phyloP scores from a whole-genome alignment of 140 eudicot genomes.

The Ambrosia hybrid region DNA sequence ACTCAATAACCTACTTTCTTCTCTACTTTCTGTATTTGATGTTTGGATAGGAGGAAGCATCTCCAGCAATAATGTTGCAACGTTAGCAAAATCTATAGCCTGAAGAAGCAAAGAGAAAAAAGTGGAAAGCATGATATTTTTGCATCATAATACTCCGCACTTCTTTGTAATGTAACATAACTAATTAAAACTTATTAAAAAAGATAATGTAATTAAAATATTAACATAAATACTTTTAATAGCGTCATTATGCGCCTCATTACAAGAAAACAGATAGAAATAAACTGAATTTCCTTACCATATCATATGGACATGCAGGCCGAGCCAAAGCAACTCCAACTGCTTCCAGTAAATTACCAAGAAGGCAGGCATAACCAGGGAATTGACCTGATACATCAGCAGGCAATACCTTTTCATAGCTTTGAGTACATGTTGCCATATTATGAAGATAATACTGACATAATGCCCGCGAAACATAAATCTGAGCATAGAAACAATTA shows the following conservation, averaged over 20 bases:
- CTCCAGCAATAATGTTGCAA: conserved; percentile 82
- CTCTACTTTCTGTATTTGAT: conserved; percentile 49
- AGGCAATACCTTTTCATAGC: conserved; percentile 59
- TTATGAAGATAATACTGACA: conserved; percentile 66
- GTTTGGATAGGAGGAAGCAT: conserved; percentile 72
- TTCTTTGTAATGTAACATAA: not conserved
- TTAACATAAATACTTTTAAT: not conserved
- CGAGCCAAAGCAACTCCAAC: conserved; percentile 67
- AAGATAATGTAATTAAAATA: not conserved
- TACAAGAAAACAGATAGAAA: not conserved
- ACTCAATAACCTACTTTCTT: conserved; percentile 45
- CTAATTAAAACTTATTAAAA: not conserved
- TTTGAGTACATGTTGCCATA: conserved; percentile 59
- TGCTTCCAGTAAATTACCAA: conserved; percentile 79
- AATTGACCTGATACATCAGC: conserved; percentile 63
- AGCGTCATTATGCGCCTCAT: not conserved
- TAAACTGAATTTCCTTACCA: conserved; percentile 46
- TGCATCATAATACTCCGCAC: not conserved
- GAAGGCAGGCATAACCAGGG: conserved; percentile 94
- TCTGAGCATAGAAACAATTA: conserved; percentile 44
- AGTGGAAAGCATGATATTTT: conserved; percentile 22
- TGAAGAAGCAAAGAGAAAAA: conserved; percentile 31
- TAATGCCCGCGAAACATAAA: conserved; percentile 48
- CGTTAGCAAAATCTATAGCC: conserved; percentile 82
- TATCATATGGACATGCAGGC: conserved; percentile 61